Percentiles rank a stretch among this genome's conserved stretches.
Evolutionary conservation across 805 yeast species (phyloP).

Genomic region (Zygotorulaspora florentina): DNA sequence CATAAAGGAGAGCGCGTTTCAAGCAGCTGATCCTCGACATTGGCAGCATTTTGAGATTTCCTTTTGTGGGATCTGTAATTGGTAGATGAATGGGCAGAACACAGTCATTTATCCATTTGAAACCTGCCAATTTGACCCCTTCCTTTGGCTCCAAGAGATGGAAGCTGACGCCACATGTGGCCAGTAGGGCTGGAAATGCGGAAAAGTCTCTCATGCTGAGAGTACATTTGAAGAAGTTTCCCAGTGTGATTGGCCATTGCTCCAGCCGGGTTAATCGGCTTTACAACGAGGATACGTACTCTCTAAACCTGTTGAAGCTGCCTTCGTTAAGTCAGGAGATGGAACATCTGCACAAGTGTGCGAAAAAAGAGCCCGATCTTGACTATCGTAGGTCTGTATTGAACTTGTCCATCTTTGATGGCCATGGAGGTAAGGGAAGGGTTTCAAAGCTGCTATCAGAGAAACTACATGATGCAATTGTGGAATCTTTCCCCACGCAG

Average conservation of each 20-base stretch:
- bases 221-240: conserved; percentile 28
- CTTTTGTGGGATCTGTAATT: neutral
- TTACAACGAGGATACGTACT: conserved; percentile 77
- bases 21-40: too few species aligned
- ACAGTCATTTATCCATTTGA: conserved; percentile 23
- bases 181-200: neutral
- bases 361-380: conserved; percentile 4
- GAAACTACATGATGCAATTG: conserved; percentile 53
- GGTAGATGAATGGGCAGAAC: conserved; percentile 20
- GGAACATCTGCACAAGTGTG: conserved; percentile 20
- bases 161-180: neutral
- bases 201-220: conserved; percentile 17
- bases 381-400: conserved; percentile 41
- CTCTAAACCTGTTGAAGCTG: conserved; percentile 56
- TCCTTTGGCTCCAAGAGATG: conserved; percentile 7
- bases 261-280: conserved; percentile 70
- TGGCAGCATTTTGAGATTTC: too few species aligned
- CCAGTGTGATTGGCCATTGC: conserved; percentile 62
- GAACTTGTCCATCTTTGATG: conserved; percentile 79
- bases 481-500: conserved; percentile 34
- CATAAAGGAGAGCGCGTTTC: too few species aligned
- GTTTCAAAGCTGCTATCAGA: conserved; percentile 60
- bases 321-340: conserved; percentile 35
- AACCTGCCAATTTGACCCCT: conserved; percentile 19
- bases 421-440: conserved; percentile 79